Evolutionary conservation across 495 filamentous ascomycete genomes (phyloP), one percentile per base, ranked within the genome.

Genomic region (Aspergillus nidulans): DNA sequence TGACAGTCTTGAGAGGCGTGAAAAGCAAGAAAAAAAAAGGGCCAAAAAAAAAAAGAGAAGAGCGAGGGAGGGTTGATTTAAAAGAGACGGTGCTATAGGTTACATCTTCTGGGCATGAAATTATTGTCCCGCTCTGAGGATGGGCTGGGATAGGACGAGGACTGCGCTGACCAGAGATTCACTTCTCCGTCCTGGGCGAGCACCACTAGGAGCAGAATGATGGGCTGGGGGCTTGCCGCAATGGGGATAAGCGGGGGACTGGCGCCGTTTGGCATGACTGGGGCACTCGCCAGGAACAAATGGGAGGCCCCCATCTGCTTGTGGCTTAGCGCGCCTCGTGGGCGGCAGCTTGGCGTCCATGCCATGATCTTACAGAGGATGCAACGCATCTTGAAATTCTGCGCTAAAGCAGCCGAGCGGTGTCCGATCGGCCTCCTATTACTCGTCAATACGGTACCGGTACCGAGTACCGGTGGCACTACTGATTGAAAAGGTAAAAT

Each of bases 181-280:
- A 23, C 3, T 12, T 6, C 4, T 34, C 30, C 10, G 30, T 6
- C 10, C 30, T 21, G 25, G 39, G 32, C 18, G 18, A 34, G 26
- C 1, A 2, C 2, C 19, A 13, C 36, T 49, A 32, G 10, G 12
- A 19, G 55, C 21, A 16, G 18, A 12, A 13, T n/a, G 52, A 55
- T 55, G 42, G 52, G 15, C 36, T 44, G 20, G 28, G 43, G 42
- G 18, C 21, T 49, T 55, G 16, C 52, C 52, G 77, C 45, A 30
- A 28, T 16, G 15, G 23, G 43, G 7, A 15, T 46, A 46, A 26
- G 12, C 21, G 20, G 43, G 43, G 43, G 43, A 7, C 23, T 19
- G 43, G 43, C 43, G 43, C 18, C 19, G 20, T 12, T n/a, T 15
- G 20, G 21, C 26, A 28, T 4, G 4, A 25, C 43, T 46, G 43